These are phyloP conservation scores for Clausena lansium DNA, from an alignment of 345 rosid genomes.

Conservation along the genomic window DNA sequence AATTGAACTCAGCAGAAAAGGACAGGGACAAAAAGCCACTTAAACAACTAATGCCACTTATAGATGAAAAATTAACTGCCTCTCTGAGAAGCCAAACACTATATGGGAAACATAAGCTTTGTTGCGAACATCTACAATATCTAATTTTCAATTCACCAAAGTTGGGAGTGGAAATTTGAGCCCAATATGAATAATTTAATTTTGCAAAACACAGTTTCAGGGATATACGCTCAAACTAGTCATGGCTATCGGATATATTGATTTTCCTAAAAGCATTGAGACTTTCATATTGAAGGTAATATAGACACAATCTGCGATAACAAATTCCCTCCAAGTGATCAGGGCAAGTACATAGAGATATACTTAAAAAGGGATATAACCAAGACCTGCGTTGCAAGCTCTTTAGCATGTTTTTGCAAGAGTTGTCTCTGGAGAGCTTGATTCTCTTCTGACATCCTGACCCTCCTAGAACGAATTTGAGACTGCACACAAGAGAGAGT, in stretches of 20 bases:
- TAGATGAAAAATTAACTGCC: neutral
- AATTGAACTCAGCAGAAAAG: conserved; percentile 3
- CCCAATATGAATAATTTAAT: neutral
- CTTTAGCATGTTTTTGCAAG: conserved; percentile 90
- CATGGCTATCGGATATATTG: neutral
- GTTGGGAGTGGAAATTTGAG: neutral
- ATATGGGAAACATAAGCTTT: neutral
- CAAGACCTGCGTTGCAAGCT: conserved; percentile 70
- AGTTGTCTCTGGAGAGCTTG: too few relatives aligned
- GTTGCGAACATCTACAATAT: neutral
- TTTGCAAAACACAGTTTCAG: neutral
- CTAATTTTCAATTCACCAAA: neutral
- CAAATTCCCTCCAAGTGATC: neutral
- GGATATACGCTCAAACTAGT: neutral
- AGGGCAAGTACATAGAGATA: neutral
- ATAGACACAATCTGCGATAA: neutral
- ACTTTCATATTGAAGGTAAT: too few relatives aligned
- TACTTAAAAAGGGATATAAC: neutral
- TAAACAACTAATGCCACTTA: neutral
- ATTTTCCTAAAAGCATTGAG: too few relatives aligned
- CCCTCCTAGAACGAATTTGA: too few relatives aligned
- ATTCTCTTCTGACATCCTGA: too few relatives aligned
- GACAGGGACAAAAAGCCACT: neutral
- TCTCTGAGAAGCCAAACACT: neutral
- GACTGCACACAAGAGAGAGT: too few relatives aligned